Evolutionary conservation across 2,329 filamentous ascomycete species (phyloP), one percentile per base, ranked within the genome.

Genomic region (Calonectria hongkongensis): DNA sequence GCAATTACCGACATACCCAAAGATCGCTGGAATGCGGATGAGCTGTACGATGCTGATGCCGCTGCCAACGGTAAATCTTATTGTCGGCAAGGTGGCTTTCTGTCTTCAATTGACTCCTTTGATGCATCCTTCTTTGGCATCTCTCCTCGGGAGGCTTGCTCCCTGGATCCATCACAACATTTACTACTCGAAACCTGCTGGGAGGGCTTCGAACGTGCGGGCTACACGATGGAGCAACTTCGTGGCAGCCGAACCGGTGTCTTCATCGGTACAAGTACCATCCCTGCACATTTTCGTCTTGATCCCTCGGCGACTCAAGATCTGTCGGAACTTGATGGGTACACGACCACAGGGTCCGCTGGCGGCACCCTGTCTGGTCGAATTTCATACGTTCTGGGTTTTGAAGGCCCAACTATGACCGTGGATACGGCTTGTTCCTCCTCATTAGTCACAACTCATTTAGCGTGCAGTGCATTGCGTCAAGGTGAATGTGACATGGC

Each of bases 391-490:
- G n/a, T 58, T 2, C n/a, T 58, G 12, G 51, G 51, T 10, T 30
- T 58, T 9, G 51, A 58, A 16, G 51, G 51, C 3, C 51, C 51
- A 9, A 16, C 51, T 1, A 58, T 58, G 51, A 58, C 51, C 2
- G n/a, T 58, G 9, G 51, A 58, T 9, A 58, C 51, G 2, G 51
- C 51, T n/a, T 58, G 51, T 33, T 58, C 51, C 51, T 58, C 51
- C 6, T 39, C 51, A 15, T 33, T 58, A 12, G 51, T 58, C 3
- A 39, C 51, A 2, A 58, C 51, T 39, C 51, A 58, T 16, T 6
- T 58, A 4, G 51, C 51, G 3, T 58, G 51, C 33, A 27, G 2
- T 15, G 30, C 51, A 16, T 16, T 58, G 18, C 51, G 51, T 16
- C 51, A 27, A 4, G 51, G 51, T 1, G 51, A 58, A 25, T 58